These are phyloP conservation scores for Rubus idaeus DNA, from an alignment of 306 rosid species.

Conservation along the genomic window DNA sequence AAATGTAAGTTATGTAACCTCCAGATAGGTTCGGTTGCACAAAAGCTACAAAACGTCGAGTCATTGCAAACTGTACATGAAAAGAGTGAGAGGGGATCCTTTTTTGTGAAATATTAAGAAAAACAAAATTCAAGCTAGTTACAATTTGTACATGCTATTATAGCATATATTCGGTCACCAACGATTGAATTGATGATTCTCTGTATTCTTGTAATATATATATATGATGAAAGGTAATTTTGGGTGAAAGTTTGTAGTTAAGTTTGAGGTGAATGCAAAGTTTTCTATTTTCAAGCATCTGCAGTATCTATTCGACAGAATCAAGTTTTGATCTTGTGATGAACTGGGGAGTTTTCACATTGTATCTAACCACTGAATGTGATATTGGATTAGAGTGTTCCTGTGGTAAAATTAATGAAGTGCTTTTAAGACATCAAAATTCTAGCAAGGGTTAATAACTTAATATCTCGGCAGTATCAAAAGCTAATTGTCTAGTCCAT, in stretches of 20 bases:
- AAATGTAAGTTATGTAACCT: background rate
- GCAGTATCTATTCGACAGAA: background rate
- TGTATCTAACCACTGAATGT: background rate
- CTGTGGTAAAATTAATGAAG: background rate
- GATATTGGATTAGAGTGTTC: background rate
- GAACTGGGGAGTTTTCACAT: background rate
- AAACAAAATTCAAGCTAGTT: background rate
- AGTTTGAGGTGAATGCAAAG: background rate
- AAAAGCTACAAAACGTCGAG: background rate
- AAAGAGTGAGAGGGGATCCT: background rate
- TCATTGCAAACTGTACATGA: background rate
- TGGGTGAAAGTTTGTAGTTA: background rate
- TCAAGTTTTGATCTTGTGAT: background rate
- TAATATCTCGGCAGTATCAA: too few relatives aligned
- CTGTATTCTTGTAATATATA: constrained; percentile 7
- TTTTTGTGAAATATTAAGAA: background rate
- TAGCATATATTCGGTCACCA: background rate
- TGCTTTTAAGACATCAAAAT: background rate
- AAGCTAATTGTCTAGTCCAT: too few relatives aligned
- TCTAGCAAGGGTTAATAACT: too few relatives aligned
- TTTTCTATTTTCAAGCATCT: background rate
- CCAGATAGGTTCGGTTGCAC: background rate
- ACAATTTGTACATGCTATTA: background rate
- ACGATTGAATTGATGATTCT: background rate
- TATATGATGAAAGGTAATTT: background rate